Conservation (phyloP, 2,329 filamentous ascomycete genomes). For the Sclerotinia trifoliorum region DNA sequence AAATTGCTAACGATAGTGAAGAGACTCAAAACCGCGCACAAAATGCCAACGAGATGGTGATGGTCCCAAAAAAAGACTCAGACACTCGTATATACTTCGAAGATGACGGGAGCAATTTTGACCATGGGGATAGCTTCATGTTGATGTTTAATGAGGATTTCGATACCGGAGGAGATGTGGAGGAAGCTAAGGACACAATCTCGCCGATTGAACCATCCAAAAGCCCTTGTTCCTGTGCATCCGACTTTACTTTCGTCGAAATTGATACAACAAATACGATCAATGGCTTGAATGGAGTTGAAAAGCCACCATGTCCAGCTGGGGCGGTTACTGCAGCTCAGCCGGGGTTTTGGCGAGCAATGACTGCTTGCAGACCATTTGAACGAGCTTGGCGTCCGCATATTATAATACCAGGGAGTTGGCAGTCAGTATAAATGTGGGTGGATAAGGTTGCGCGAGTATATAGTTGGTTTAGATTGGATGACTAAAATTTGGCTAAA, state of each 20-base stretch:
- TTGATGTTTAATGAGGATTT: background rate
- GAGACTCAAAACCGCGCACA: no score
- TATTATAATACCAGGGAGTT: slow-evolving; percentile 1
- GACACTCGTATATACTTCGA: background rate
- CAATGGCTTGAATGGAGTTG: slow-evolving; percentile 3
- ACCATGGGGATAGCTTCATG: background rate
- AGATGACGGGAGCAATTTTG: background rate
- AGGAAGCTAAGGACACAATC: background rate
- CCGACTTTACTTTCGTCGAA: background rate
- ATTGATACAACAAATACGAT: background rate
- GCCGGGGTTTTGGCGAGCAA: background rate
- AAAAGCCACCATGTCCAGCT: background rate
- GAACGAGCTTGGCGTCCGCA: slow-evolving; percentile 6
- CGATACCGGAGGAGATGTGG: background rate
- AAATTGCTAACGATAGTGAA: background rate
- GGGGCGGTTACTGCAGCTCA: slow-evolving; percentile 2
- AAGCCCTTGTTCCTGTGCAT: background rate
- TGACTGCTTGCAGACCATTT: slow-evolving; percentile 13
- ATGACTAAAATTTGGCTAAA: background rate
- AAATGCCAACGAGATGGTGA: background rate
- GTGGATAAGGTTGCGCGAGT: background rate
- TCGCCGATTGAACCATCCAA: background rate
- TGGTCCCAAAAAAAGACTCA: background rate
- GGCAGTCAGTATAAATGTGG: background rate
- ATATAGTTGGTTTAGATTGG: background rate